A percentile compares a stretch with the other conserved stretches of the same genome.
phyloP scores from a whole-genome alignment of 495 filamentous ascomycete genomes.

The Beverwykella pulmonaria region DNA sequence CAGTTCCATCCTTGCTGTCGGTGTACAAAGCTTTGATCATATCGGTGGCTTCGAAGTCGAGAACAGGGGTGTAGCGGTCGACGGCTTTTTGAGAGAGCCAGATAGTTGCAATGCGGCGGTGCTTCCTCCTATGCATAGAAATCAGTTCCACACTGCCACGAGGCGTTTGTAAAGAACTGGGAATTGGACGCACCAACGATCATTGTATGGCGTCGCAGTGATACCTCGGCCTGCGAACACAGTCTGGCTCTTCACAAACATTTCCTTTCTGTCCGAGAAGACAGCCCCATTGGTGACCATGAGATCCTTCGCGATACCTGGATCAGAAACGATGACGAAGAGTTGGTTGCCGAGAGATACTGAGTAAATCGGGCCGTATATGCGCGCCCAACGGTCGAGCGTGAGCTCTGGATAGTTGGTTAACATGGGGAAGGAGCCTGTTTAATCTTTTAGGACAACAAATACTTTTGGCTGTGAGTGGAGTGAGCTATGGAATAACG shows the following conservation, averaged over 20 bases:
- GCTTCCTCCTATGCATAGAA: not conserved
- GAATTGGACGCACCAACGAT: not conserved
- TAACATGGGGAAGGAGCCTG: slow-evolving; percentile 6
- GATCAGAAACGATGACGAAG: slow-evolving; percentile 10
- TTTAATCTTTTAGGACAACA: not conserved
- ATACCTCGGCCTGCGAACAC: slow-evolving; percentile 1
- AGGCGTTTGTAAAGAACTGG: too few relatives aligned
- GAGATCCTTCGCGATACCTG: slow-evolving; percentile 9
- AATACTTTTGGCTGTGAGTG: too few relatives aligned
- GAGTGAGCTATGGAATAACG: too few relatives aligned
- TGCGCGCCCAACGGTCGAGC: slow-evolving; percentile 16
- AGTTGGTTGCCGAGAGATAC: slow-evolving; percentile 1
- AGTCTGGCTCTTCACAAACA: slow-evolving; percentile 16
- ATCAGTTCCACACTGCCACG: not conserved
- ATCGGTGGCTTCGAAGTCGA: slow-evolving; percentile 14
- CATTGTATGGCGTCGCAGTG: not conserved
- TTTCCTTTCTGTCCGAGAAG: slow-evolving; percentile 10
- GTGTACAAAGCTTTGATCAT: slow-evolving; percentile 11
- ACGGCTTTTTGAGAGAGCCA: slow-evolving; percentile 12
- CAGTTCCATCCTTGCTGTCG: slow-evolving; percentile 1
- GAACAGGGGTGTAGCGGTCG: not conserved
- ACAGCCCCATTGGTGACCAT: not conserved
- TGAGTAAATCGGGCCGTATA: slow-evolving; percentile 10
- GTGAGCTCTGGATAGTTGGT: slow-evolving; percentile 6
- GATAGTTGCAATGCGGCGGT: slow-evolving; percentile 11